Percentiles rank a stretch among this genome's conserved stretches.
Evolutionary conservation across 179 eudicot species (phyloP).

Genomic region (Camellia oleifera): DNA sequence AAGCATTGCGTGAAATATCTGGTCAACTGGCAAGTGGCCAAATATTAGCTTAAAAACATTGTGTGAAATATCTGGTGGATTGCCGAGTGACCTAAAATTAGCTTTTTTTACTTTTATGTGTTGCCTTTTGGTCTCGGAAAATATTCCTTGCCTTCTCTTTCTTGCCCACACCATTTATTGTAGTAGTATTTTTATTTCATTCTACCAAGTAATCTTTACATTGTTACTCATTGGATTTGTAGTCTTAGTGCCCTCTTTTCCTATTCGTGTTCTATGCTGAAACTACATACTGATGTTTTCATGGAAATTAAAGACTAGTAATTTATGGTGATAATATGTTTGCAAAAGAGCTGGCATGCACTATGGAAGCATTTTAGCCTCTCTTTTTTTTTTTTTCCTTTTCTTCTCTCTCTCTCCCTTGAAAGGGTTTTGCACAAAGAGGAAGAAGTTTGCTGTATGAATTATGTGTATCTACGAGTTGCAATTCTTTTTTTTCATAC

Average conservation of each 20-base stretch:
- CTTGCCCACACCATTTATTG: conserved; percentile 4
- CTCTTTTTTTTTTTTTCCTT: too few relatives aligned
- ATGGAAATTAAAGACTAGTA: conserved; percentile 1
- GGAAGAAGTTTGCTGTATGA: too few relatives aligned
- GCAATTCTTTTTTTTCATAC: not conserved
- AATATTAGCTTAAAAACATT: conserved; percentile 50
- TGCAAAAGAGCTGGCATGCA: not conserved
- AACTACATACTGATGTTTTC: not conserved
- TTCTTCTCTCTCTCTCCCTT: not conserved
- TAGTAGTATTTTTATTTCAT: not conserved
- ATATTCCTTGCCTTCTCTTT: not conserved
- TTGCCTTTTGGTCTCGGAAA: not conserved
- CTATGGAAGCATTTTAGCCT: not conserved
- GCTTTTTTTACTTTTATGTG: conserved; percentile 24
- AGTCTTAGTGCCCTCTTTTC: not conserved
- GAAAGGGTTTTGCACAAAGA: not conserved
- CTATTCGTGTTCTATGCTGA: not conserved
- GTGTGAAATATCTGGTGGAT: conserved; percentile 99
- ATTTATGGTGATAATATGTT: not conserved
- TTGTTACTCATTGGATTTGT: not conserved
- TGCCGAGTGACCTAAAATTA: conserved; percentile 46
- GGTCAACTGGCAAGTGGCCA: conserved; percentile 69
- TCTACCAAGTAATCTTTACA: not conserved
- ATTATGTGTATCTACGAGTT: not conserved
- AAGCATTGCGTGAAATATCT: conserved; percentile 99